phyloP scores from a whole-genome alignment of 2,329 filamentous ascomycete genomes.

The Tolypocladium endophyticum region DNA sequence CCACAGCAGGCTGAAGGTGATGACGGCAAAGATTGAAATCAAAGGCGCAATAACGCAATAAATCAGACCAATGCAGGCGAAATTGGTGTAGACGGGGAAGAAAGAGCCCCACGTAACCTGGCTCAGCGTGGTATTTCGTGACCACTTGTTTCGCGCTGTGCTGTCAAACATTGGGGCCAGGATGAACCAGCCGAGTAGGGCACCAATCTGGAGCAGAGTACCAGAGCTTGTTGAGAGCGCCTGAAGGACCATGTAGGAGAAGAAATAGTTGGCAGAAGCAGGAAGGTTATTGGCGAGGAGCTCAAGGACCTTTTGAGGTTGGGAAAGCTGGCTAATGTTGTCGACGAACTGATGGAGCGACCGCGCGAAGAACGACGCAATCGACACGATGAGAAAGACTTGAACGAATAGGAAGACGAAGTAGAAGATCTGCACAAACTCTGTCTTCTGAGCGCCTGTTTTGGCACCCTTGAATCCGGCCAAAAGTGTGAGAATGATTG shows the following conservation, averaged over 20 bases:
- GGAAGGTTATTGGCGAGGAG: conserved; percentile 72
- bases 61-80: conserved; percentile 83
- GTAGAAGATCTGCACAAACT: conserved; percentile 86
- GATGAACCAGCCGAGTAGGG: conserved; percentile 71
- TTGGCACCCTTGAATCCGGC: conserved; percentile 68
- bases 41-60: conserved; percentile 84
- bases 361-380: conserved; percentile 62
- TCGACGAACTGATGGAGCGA: conserved; percentile 54
- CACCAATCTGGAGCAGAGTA: conserved; percentile 74
- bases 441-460: conserved; percentile 66
- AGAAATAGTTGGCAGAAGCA: conserved; percentile 89
- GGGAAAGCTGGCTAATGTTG: conserved; percentile 26
- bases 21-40: conserved; percentile 84
- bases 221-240: conserved; percentile 84
- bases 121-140: conserved; percentile 66
- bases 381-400: conserved; percentile 84
- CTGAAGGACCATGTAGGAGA: conserved; percentile 95
- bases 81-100: conserved; percentile 94
- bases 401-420: conserved; percentile 93
- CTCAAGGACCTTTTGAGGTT: no score
- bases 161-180: conserved; percentile 72
- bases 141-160: conserved; percentile 75
- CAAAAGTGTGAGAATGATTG: conserved; percentile 65
- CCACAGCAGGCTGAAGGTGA: conserved; percentile 89
- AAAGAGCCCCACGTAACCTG: conserved; percentile 83